These are phyloP conservation scores for Leccinum solheimii DNA, from an alignment of 1,284 basidiomycete species.

Conservation along the genomic window DNA sequence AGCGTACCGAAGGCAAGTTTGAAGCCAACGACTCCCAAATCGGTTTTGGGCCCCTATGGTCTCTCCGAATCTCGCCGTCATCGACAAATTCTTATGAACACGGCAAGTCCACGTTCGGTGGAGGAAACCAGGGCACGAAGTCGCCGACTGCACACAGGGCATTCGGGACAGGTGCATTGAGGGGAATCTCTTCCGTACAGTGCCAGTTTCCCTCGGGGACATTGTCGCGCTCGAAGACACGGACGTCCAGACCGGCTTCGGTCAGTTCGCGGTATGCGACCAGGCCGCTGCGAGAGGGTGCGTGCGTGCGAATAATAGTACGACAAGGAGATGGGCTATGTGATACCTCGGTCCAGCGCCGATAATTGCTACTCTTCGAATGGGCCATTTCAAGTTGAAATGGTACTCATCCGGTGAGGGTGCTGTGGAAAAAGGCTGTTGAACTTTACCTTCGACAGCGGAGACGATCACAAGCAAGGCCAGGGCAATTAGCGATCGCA, in stretches of 20 bases:
- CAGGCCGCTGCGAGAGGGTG: conserved; percentile 8
- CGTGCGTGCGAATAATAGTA: not conserved
- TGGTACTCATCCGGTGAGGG: not conserved
- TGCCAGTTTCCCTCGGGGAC: conserved; percentile 12
- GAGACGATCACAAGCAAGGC: conserved; percentile 1
- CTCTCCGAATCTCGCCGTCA: conserved; percentile 1
- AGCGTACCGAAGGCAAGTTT: conserved; percentile 16
- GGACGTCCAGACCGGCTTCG: conserved; percentile 18
- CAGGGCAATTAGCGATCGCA: not conserved
- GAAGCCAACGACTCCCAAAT: conserved; percentile 20
- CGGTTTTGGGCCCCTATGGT: conserved; percentile 13
- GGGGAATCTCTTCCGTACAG: conserved; percentile 16
- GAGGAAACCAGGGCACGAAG: conserved; percentile 17
- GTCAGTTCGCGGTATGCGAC: conserved; percentile 13
- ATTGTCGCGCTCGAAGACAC: conserved; percentile 19
- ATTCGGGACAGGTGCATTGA: conserved; percentile 13
- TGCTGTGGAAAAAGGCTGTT: conserved; percentile 5
- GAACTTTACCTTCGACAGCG: not conserved
- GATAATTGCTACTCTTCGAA: conserved; percentile 18
- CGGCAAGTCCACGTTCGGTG: conserved; percentile 5
- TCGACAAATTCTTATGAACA: conserved; percentile 13
- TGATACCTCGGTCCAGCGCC: conserved; percentile 20
- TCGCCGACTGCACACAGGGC: not conserved
- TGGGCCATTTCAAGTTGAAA: conserved; percentile 18
- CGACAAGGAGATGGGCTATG: not conserved